phyloP scores from a whole-genome alignment of 108 stramenopile species.

The Epithemia pelagica region DNA sequence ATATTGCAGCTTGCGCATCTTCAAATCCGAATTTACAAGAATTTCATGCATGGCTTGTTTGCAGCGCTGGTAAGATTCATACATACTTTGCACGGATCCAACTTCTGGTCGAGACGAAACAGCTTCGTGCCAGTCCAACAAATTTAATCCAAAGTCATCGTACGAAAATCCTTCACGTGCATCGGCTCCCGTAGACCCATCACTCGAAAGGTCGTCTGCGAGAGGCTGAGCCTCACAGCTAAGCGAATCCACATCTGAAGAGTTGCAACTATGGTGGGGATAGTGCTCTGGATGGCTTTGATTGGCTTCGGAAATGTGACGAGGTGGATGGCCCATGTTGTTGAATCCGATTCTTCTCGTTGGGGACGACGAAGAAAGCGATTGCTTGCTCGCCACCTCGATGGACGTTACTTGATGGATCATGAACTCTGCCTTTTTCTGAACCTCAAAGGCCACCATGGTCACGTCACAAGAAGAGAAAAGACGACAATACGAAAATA shows the following conservation, averaged over 20 bases:
- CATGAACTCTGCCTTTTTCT: neutral
- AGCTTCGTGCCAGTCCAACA: neutral
- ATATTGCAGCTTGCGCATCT: neutral
- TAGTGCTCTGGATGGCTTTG: too few species aligned
- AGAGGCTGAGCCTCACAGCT: neutral
- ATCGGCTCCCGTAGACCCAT: neutral
- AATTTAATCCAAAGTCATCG: neutral
- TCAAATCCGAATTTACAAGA: neutral
- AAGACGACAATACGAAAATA: too few species aligned
- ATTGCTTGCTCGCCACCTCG: neutral
- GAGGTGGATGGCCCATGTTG: neutral
- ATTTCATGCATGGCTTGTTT: neutral
- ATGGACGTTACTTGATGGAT: neutral
- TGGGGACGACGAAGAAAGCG: neutral
- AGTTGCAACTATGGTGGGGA: too few species aligned
- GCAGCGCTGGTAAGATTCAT: neutral
- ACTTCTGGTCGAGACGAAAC: neutral
- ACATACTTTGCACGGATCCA: neutral
- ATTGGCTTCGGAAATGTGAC: neutral
- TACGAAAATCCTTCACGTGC: neutral
- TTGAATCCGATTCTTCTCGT: neutral
- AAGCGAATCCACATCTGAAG: too few species aligned
- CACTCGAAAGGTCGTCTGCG: slow-evolving; percentile 4
- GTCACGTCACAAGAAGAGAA: too few species aligned
- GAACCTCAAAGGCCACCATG: neutral